phyloP scores from a whole-genome alignment of 352 stramenopile genomes.

The Globisporangium middletonii region DNA sequence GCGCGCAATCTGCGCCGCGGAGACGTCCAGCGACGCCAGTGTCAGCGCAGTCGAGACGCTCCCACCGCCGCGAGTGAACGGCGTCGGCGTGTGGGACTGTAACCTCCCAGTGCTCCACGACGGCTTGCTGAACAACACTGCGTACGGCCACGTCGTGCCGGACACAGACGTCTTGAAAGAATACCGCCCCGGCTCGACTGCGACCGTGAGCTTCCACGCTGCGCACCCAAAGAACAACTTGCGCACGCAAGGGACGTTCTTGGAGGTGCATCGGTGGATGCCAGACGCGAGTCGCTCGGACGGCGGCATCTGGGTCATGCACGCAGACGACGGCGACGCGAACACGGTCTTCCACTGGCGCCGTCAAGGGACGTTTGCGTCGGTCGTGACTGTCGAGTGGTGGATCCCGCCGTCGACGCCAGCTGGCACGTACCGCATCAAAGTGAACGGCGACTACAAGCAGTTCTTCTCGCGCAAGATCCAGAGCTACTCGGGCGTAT shows the following conservation, averaged over 20 bases:
- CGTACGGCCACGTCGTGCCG: conserved; percentile 52
- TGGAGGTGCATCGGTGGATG: conserved; percentile 74
- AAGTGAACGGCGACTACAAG: conserved; percentile 78
- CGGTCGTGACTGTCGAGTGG: conserved; percentile 68
- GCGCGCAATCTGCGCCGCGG: conserved; percentile 14
- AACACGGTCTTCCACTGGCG: conserved; percentile 78
- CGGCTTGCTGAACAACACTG: conserved; percentile 28
- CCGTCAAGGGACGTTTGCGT: conserved; percentile 64
- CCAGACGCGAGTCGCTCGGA: conserved; percentile 22
- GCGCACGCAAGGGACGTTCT: conserved; percentile 65
- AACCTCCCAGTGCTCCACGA: conserved; percentile 75
- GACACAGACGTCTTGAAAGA: conserved; percentile 32
- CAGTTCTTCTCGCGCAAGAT: conserved; percentile 47
- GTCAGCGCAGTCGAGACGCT: conserved; percentile 20
- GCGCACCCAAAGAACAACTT: conserved; percentile 83
- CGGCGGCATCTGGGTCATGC: conserved; percentile 59
- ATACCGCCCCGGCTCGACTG: conserved; percentile 40
- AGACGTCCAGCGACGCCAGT: conserved; percentile 4
- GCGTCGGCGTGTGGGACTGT: conserved; percentile 64
- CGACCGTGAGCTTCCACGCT: conserved; percentile 60
- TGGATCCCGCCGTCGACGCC: conserved; percentile 40
- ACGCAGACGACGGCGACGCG: conserved; percentile 63
- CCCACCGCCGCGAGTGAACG: conserved; percentile 42
- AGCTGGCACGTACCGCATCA: conserved; percentile 59
- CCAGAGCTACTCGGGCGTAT: conserved; percentile 47